A percentile compares a stretch with the other conserved stretches of the same genome.
phyloP scores from a whole-genome alignment of 2,329 filamentous ascomycete genomes.

The Colletotrichum siamense region DNA sequence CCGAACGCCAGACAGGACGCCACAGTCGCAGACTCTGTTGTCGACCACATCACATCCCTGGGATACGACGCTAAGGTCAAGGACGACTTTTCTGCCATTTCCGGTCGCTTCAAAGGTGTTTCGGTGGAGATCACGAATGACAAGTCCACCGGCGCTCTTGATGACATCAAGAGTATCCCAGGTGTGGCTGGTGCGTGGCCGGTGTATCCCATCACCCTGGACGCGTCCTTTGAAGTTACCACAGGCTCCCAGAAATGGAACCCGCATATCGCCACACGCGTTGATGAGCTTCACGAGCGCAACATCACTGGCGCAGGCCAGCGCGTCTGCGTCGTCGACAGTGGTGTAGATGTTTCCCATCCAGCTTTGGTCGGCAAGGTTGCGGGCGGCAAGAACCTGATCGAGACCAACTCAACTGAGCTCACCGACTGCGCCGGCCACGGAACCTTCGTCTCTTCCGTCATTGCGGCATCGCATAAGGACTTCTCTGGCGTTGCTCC shows the following conservation, averaged over 20 bases:
- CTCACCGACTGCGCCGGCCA: slow-evolving; percentile 26
- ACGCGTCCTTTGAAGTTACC: slow-evolving; percentile 10
- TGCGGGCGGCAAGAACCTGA: slow-evolving; percentile 23
- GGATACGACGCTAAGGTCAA: slow-evolving; percentile 16
- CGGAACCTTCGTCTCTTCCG: slow-evolving; percentile 24
- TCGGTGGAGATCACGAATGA: slow-evolving; percentile 12
- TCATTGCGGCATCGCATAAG: slow-evolving; percentile 5
- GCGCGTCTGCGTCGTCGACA: slow-evolving; percentile 27
- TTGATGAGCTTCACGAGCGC: slow-evolving; percentile 23
- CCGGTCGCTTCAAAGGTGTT: slow-evolving; percentile 11
- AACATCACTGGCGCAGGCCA: slow-evolving; percentile 24
- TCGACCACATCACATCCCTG: slow-evolving; percentile 4
- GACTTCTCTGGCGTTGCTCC: slow-evolving; percentile 25
- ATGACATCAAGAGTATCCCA: slow-evolving; percentile 15
- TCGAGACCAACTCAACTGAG: slow-evolving; percentile 14
- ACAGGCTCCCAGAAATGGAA: slow-evolving; percentile 17
- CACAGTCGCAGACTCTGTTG: background rate
- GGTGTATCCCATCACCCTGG: slow-evolving; percentile 23
- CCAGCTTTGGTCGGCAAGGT: slow-evolving; percentile 22
- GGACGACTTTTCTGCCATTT: slow-evolving; percentile 10
- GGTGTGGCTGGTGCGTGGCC: slow-evolving; percentile 13
- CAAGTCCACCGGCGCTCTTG: background rate
- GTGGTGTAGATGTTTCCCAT: slow-evolving; percentile 20
- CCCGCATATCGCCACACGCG: slow-evolving; percentile 21
- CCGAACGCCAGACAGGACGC: slow-evolving; percentile 2